phyloP scores from a whole-genome alignment of 2,329 filamentous ascomycete species.

The Rutstroemia sp. region DNA sequence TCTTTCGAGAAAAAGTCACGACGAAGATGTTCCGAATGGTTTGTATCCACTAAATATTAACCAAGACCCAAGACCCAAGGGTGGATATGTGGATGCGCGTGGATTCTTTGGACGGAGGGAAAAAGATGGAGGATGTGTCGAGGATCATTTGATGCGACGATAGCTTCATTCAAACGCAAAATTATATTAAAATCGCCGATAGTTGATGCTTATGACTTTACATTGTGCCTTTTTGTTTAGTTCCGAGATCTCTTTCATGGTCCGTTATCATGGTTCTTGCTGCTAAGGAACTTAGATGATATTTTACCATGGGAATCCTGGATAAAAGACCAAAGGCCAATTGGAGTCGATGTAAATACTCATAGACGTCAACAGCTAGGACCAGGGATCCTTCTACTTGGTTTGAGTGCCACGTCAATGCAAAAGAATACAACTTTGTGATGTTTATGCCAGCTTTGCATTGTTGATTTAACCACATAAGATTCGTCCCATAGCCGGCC shows the following conservation, averaged over 20 bases:
- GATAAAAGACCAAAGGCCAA: too few relatives aligned
- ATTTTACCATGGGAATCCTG: too few relatives aligned
- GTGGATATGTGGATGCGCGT: neutral
- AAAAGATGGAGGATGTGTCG: neutral
- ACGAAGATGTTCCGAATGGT: neutral
- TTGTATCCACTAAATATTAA: neutral
- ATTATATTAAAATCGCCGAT: neutral
- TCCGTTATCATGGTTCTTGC: too few relatives aligned
- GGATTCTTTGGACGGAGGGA: neutral
- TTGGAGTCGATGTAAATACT: too few relatives aligned
- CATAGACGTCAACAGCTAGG: neutral
- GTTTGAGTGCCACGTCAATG: slow-evolving; percentile 2
- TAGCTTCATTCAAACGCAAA: neutral
- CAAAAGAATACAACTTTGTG: neutral
- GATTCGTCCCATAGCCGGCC: neutral
- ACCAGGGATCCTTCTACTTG: neutral
- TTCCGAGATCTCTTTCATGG: too few relatives aligned
- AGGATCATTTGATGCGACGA: too few relatives aligned
- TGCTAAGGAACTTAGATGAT: too few relatives aligned
- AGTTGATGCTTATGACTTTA: too few relatives aligned
- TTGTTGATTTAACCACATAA: neutral
- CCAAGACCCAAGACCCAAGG: neutral
- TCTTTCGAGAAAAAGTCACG: neutral
- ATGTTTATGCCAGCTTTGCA: neutral
- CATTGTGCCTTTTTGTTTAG: too few relatives aligned